Conservation (phyloP, 148 eudicot species). For the Rhododendron simsii region DNA sequence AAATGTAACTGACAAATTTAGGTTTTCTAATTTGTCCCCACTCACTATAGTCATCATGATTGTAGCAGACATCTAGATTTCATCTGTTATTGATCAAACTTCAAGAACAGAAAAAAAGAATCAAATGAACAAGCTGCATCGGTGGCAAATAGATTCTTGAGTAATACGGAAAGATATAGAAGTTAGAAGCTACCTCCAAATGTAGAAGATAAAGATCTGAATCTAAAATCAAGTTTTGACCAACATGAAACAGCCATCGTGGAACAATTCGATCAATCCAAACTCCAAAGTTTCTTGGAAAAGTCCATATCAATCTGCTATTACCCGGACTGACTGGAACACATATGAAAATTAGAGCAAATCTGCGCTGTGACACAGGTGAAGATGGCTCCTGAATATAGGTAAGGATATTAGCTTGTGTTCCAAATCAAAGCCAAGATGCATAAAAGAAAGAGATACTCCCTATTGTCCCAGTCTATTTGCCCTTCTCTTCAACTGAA, state of each 20-base stretch:
- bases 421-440: not conserved
- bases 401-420: not conserved
- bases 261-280: constrained; percentile 73
- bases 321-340: constrained; percentile 88
- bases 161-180: not conserved
- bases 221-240: constrained; percentile 68
- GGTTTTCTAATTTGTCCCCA: not conserved
- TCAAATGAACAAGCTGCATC: not conserved
- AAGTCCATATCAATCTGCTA: constrained; percentile 71
- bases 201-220: constrained; percentile 82
- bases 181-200: constrained; percentile 46
- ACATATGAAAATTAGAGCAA: constrained; percentile 57
- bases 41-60: not conserved
- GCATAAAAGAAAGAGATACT: not conserved
- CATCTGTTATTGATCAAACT: too few relatives aligned
- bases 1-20: not conserved
- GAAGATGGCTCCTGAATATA: constrained; percentile 36
- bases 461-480: not conserved
- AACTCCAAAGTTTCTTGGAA: constrained; percentile 71
- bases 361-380: constrained; percentile 23
- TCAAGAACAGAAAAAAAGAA: not conserved
- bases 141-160: not conserved
- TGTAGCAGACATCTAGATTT: not conserved
- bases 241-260: constrained; percentile 77
- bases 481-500: not conserved